Base-by-base conservation (phyloP, 73 alveolate species). In the Tetrahymena borealis region DNA sequence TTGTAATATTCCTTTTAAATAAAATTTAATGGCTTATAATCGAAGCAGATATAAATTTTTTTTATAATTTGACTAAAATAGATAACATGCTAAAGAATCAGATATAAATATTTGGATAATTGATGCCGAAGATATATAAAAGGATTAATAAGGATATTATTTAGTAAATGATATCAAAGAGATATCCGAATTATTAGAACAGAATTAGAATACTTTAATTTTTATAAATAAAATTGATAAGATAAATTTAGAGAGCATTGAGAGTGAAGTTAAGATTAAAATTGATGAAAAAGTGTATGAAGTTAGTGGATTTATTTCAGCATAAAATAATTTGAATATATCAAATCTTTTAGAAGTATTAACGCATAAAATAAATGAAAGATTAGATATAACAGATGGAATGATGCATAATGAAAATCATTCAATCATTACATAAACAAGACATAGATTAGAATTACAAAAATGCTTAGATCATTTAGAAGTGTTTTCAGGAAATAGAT, bases 371-470 rank as follows among this genome's bases (percentile, higher is more conserved):
- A 60, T 60, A n/a, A 13, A 60, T 60, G 85, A 60, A n/a, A 60
- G 85, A 60, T 15, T 60, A 20, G 85, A 60, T 20, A 60, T 60
- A 18, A 60, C 37, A 24, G 85, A 60, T 13, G 85, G 85, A 60
- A 60, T n/a, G 1, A 60, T 60, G 38, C n/a, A 28, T n/a, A 60
- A 90, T 32, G 39, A 35, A 4, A 93, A 85, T 39, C 32, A 4
- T 38, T 94, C 91, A 15, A n/a, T 94, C 1, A 79, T 94, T 11
- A 91, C 94, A 11, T 33, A 91, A 42, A 32, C 91, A 38, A 94
- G 96, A 94, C 94, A 94, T 20, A 41, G 90, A 60, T 90, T 91
- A 32, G 40, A 91, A 37, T 38, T 94, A 32, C 78, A 94, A 79
- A 43, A 94, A 91, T 77, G 93, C 32, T 79, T 91, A 20, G 37